Evolutionary conservation across 106 monocot genomes (phyloP).

Genomic region (Xerophyta viscosa): DNA sequence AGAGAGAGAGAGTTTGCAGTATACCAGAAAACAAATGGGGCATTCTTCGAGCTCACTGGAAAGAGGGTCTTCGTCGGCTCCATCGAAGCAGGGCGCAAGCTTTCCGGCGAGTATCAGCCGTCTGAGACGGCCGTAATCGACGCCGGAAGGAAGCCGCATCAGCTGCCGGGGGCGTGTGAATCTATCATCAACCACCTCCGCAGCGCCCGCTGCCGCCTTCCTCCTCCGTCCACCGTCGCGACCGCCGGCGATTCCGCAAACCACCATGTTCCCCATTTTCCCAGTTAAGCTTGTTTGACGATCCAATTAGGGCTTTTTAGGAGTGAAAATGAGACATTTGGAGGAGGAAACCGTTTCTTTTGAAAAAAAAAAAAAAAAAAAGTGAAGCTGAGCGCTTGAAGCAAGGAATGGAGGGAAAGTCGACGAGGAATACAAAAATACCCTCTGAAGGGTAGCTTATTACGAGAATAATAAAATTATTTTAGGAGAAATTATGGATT

Average conservation of each 20-base stretch:
- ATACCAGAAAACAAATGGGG: constrained; percentile 19
- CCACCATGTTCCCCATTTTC: constrained; percentile 33
- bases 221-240: neutral
- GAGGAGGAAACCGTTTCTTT: too few relatives aligned
- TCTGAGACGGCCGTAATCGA: constrained; percentile 56
- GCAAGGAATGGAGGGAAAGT: too few relatives aligned
- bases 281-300: constrained; percentile 9
- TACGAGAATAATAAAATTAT: too few relatives aligned
- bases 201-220: too few relatives aligned
- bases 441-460: too few relatives aligned
- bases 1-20: too few relatives aligned
- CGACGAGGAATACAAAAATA: too few relatives aligned
- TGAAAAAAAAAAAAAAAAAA: neutral
- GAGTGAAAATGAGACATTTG: too few relatives aligned
- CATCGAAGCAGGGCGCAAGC: constrained; percentile 66
- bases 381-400: constrained; percentile 1
- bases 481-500: too few relatives aligned
- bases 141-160: constrained; percentile 27
- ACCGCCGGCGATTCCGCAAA: constrained; percentile 12
- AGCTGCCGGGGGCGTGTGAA: constrained; percentile 53
- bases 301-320: neutral
- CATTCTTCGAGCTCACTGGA: constrained; percentile 53
- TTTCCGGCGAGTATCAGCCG: constrained; percentile 49
- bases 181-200: constrained; percentile 38
- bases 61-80: constrained; percentile 29